These are phyloP conservation scores for Saccharomyces hybrid DNA, from an alignment of 1,139 yeast genomes.

Conservation along the genomic window DNA sequence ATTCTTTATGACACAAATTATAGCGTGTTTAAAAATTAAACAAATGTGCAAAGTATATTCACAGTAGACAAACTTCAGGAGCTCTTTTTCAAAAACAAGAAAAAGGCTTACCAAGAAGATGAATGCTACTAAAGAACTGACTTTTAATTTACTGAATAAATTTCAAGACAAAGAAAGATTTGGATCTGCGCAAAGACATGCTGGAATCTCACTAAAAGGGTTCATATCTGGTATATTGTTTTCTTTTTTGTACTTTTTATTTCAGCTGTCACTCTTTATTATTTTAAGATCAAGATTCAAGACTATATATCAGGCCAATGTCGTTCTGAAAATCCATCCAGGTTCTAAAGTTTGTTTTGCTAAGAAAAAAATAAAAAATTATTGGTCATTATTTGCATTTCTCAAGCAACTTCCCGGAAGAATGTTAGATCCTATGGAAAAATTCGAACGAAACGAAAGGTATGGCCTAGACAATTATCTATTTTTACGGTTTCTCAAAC, in stretches of 20 bases:
- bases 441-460: conserved; percentile 1
- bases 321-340: conserved; percentile 36
- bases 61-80: background rate
- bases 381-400: background rate
- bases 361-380: background rate
- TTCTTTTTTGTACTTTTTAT: conserved; percentile 43
- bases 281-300: conserved; percentile 41
- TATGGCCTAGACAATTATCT: conserved; percentile 60
- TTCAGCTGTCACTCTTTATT: conserved; percentile 49
- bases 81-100: background rate
- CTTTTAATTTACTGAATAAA: background rate
- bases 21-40: background rate
- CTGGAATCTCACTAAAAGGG: conserved; percentile 41
- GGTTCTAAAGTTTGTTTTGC: background rate
- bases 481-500: conserved; percentile 46
- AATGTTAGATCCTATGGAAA: background rate
- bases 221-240: conserved; percentile 42
- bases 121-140: background rate
- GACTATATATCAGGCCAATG: conserved; percentile 49
- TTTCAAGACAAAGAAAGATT: background rate
- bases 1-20: background rate
- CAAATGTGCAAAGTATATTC: background rate
- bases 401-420: background rate
- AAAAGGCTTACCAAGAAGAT: background rate
- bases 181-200: conserved; percentile 39